Evolutionary conservation across 371 early-diverging fungal genomes (phyloP).

Genomic region (Mucor piriformis): DNA sequence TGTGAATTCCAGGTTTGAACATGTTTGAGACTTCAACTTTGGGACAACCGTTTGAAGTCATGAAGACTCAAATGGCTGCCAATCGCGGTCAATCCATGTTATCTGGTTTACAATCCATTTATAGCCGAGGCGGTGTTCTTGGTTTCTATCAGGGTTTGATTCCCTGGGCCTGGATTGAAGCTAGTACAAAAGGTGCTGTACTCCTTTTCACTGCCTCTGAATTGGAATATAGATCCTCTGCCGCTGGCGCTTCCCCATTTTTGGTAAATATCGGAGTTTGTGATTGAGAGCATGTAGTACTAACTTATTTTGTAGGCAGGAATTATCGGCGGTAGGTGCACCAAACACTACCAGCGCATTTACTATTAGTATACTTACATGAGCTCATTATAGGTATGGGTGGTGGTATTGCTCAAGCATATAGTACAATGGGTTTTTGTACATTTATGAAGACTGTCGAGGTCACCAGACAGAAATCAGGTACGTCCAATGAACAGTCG

Average conservation of each 20-base stretch:
- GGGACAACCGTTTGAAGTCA: slow-evolving; percentile 44
- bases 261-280: slow-evolving; percentile 36
- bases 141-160: slow-evolving; percentile 85
- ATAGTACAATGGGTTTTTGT: slow-evolving; percentile 98
- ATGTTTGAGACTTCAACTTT: slow-evolving; percentile 26
- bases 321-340: slow-evolving; percentile 65
- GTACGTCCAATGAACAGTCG: no score
- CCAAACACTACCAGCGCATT: no score
- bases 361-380: no score
- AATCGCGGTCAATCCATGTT: slow-evolving; percentile 76
- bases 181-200: slow-evolving; percentile 88
- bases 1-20: slow-evolving; percentile 20
- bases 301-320: slow-evolving; percentile 58
- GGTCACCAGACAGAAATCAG: slow-evolving; percentile 91
- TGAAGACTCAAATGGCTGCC: slow-evolving; percentile 89
- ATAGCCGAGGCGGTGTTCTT: slow-evolving; percentile 76
- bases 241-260: slow-evolving; percentile 60
- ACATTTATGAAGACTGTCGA: slow-evolving; percentile 99
- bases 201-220: slow-evolving; percentile 91
- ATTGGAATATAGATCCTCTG: slow-evolving; percentile 76
- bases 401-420: slow-evolving; percentile 90
- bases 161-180: slow-evolving; percentile 93
- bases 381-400: slow-evolving; percentile 67
- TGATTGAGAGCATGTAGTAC: no score
- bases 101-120: slow-evolving; percentile 65